Evolutionary conservation across 768 basidiomycete genomes (phyloP), one percentile per base, ranked within the genome.

Genomic region (Solioccasus polychromus): DNA sequence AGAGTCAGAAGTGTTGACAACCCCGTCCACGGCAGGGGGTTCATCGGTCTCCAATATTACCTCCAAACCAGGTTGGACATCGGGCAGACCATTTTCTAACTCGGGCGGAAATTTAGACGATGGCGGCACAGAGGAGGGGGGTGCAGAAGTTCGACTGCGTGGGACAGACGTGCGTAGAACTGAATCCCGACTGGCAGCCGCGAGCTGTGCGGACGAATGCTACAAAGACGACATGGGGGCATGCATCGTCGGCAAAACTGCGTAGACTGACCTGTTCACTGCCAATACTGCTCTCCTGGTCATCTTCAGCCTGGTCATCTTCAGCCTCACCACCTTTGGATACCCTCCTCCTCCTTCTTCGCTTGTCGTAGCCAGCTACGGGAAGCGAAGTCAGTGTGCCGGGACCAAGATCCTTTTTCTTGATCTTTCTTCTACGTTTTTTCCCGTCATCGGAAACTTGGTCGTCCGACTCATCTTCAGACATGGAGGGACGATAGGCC

Each of bases 21-120:
- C 36, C 32, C 63, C 66, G 39, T 58, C 57, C 45, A 66, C 59
- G 14, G 39, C 42, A 15, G 61, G 58, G 22, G 65, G 71, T 58
- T 86, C 84, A 3, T 88, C 80, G 23, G 72, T 70, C 69, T 88
- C 87, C 5, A 76, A 71, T 55, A 88, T 85, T 8, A 82, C 77
- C 19, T 77, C 68, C 22, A 88, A 72, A 2, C 78, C 75, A 51
- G 75, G 71, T 46, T 79, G 78, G 24, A 72, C 64, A 20, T 77
- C 71, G 29, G 60, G 52, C 7, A 62, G 58, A 9, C 56, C 48
- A n/a, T 67, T 55, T 12, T 62, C 43, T 7, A 49, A 30, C 5
- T 39, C 44, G 12, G 51, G 22, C 37, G 44, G 28, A 46, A 44
- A 24, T 38, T 53, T 47, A 52, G 65, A 45, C 26, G 70, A 64